Evolutionary conservation across 2,329 filamentous ascomycete species (phyloP), one percentile per base, ranked within the genome.

Genomic region (Periconia sp.): DNA sequence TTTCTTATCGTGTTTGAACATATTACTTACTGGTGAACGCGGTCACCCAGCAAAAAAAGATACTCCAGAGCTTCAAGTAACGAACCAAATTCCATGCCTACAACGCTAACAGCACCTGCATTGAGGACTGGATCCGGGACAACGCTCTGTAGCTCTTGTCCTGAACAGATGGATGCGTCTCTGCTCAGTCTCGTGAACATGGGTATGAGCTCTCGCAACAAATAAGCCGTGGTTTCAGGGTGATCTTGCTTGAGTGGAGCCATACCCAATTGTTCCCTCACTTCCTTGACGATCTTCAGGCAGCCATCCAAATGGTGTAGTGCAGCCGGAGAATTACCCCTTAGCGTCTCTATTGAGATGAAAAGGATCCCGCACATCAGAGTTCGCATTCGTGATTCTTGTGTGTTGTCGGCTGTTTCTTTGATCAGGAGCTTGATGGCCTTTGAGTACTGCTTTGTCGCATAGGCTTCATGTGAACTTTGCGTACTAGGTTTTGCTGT

Each of bases 321-420:
- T 17, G 59, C 59, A 9, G 47, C 55, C 2, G 37, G 15, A n/a
- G 52, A 41, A 30, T 62, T 62, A 10, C 57, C 59, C 23, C 57
- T 41, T 9, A 62, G 13, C 2, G 55, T 47, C 45, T 62, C 59
- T 18, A 62, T 54, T 5, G 55, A 55, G 31, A 60, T 60, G 47
- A 62, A 62, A 6, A 62, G 46, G 2, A 62, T 49, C 11, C 59
- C 59, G 46, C 59, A 62, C 19, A 57, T 60, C 2, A 62, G 50
- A 19, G 55, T 53, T 20, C 37, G 42, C 41, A 57, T 35, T 15
- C 51, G 49, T 2, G 51, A 53, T 41, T 54, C 46, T 31, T 55
- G 55, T 2, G 44, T 52, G 17, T 55, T 40, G 23, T 57, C 41
- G 13, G 50, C 47, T 7, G 57, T 56, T 42, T 62, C 54, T 20